Conservation (phyloP, 2,329 filamentous ascomycete species). For the Cercospora sp. region DNA sequence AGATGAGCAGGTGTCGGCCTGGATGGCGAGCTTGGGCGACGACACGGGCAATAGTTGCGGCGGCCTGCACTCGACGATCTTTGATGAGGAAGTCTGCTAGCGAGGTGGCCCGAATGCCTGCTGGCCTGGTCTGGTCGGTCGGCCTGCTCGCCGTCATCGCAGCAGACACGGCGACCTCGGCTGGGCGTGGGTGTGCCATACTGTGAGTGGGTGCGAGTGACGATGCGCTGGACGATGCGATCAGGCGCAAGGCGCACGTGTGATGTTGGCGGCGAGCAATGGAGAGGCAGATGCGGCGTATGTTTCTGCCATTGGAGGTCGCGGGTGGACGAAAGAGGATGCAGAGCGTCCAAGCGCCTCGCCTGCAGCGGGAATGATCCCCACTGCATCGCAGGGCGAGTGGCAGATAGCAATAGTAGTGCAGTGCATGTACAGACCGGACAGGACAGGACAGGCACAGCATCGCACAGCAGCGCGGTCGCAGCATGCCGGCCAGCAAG, state of each 20-base stretch:
- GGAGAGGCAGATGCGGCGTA: constrained; percentile 19
- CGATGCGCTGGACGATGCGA: background rate
- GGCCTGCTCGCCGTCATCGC: background rate
- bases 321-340: background rate
- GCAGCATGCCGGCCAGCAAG: background rate
- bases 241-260: constrained; percentile 9
- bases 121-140: background rate
- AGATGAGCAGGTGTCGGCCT: constrained; percentile 1
- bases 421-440: background rate
- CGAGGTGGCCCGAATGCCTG: constrained; percentile 1
- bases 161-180: background rate
- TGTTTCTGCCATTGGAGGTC: constrained; percentile 26
- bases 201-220: background rate
- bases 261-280: constrained; percentile 23
- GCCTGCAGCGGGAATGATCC: constrained; percentile 23
- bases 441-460: background rate
- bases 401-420: background rate
- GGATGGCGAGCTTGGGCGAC: background rate
- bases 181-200: background rate
- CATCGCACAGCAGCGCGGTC: background rate
- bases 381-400: constrained; percentile 19
- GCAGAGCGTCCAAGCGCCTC: constrained; percentile 24
- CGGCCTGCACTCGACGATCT: constrained; percentile 1
- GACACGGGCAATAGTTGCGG: background rate
- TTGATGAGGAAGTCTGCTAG: constrained; percentile 1